Conservation (phyloP, 257 asterid species). For the Fraxinus quadrangulata region DNA sequence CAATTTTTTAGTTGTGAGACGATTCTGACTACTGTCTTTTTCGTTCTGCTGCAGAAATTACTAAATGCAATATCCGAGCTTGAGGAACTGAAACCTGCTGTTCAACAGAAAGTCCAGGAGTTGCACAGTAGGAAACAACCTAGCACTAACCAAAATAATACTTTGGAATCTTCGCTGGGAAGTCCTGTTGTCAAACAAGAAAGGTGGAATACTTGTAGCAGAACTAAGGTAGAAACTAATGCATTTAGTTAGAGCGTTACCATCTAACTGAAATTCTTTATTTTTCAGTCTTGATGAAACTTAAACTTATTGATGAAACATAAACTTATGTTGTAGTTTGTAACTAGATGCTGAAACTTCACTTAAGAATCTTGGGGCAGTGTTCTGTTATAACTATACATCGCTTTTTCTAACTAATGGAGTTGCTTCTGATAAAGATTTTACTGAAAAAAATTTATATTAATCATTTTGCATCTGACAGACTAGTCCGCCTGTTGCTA, state of each 20-base stretch:
- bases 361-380: conserved; percentile 1
- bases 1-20: conserved; percentile 15
- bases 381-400: conserved; percentile 14
- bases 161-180: conserved; percentile 43
- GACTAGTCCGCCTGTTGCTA: conserved; percentile 46
- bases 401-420: conserved; percentile 12
- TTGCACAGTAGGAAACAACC: conserved; percentile 48
- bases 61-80: conserved; percentile 69
- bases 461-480: conserved; percentile 35
- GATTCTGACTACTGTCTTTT: conserved; percentile 9
- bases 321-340: neutral
- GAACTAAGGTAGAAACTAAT: conserved; percentile 49
- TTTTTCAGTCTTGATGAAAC: conserved; percentile 18
- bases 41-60: conserved; percentile 52
- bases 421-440: conserved; percentile 19
- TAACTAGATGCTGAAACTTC: neutral
- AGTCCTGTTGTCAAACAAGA: conserved; percentile 48
- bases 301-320: neutral
- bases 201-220: conserved; percentile 40
- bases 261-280: conserved; percentile 16
- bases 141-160: conserved; percentile 39
- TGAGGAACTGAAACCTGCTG: conserved; percentile 81
- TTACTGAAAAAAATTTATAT: conserved; percentile 11
- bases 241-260: neutral
- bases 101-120: conserved; percentile 66